phyloP scores from a whole-genome alignment of 306 rosid genomes.

The Prunus salicina region DNA sequence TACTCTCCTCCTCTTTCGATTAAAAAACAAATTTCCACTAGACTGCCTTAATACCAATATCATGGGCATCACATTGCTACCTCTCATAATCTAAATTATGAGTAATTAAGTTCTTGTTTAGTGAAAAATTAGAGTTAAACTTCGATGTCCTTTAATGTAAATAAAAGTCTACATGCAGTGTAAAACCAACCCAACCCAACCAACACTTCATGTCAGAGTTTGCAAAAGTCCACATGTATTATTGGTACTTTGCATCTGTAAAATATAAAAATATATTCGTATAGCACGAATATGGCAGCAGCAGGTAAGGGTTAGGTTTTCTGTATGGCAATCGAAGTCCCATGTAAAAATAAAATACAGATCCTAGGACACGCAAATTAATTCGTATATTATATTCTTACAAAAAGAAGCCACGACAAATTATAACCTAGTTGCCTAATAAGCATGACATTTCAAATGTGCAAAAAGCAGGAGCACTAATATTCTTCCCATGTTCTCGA shows the following conservation, averaged over 20 bases:
- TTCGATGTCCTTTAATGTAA: not conserved
- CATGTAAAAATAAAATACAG: not conserved
- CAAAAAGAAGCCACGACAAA: not conserved
- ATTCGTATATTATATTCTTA: not conserved
- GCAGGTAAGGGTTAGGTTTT: not conserved
- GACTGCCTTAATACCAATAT: not conserved
- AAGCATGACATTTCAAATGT: not conserved
- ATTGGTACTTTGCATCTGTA: not conserved
- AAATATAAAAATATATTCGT: not conserved
- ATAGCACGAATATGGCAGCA: not conserved
- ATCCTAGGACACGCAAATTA: not conserved
- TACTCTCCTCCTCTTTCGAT: not conserved
- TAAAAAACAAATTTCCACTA: too few species aligned
- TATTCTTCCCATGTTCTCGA: not conserved
- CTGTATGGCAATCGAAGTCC: not conserved
- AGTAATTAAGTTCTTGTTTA: not conserved
- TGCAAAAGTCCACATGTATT: not conserved
- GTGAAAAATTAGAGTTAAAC: not conserved
- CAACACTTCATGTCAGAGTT: not conserved
- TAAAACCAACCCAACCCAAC: not conserved
- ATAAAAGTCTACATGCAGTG: not conserved
- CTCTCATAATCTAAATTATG: not conserved
- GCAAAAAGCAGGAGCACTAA: not conserved
- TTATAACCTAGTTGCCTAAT: not conserved
- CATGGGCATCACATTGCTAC: not conserved